Conservation (phyloP, 164 flowering plant genomes). For the Cinnamomum chago region DNA sequence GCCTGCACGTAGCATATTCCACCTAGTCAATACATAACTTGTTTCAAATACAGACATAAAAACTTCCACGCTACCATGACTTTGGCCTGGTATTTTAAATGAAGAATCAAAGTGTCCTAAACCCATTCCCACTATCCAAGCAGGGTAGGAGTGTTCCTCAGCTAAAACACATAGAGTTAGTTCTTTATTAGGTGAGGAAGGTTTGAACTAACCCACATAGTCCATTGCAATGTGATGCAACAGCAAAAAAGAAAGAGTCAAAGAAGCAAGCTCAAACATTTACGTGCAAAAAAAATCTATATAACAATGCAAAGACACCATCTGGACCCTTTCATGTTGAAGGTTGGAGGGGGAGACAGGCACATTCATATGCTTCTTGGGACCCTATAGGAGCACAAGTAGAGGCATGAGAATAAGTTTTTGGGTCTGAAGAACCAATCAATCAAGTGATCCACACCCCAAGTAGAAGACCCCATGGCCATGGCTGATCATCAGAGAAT, state of each 20-base stretch:
- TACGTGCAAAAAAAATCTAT: background rate
- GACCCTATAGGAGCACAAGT: no score
- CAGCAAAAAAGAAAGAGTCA: conserved; percentile 4
- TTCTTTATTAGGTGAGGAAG: conserved; percentile 25
- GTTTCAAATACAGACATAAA: background rate
- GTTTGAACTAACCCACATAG: conserved; percentile 14
- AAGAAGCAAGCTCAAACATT: background rate
- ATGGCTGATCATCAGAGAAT: conserved; percentile 56
- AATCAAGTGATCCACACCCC: background rate
- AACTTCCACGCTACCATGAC: background rate
- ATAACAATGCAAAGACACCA: background rate
- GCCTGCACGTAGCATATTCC: background rate
- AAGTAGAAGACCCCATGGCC: background rate
- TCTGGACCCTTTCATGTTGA: background rate
- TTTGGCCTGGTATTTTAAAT: background rate
- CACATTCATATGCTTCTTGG: no score
- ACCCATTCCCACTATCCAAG: background rate
- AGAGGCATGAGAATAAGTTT: no score
- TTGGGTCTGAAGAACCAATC: background rate
- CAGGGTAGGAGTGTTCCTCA: background rate
- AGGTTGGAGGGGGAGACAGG: background rate
- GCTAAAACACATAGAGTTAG: background rate
- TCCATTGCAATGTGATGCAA: no score
- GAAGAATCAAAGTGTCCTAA: background rate
- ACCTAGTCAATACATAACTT: background rate